A percentile compares a stretch with the other conserved stretches of the same genome.
These are phyloP conservation scores for Tephrocybe sp. DNA, from an alignment of 768 basidiomycete species.

Conservation along the genomic window DNA sequence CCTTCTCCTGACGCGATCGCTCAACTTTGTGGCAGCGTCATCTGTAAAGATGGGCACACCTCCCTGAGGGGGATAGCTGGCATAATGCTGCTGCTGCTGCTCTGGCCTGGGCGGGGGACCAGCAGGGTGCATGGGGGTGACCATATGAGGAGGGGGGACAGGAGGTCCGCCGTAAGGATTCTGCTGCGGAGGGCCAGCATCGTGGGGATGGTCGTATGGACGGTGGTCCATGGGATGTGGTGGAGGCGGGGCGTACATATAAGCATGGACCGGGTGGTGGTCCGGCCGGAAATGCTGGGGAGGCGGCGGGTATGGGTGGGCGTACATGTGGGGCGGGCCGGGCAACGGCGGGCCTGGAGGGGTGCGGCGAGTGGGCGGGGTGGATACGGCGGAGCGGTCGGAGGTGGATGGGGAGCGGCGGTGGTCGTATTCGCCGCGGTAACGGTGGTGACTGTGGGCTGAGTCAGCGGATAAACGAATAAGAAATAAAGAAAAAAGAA, in stretches of 20 bases:
- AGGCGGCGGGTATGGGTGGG: conserved; percentile 30
- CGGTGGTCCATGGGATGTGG: conserved; percentile 23
- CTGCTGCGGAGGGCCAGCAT: conserved; percentile 10
- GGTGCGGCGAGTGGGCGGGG: conserved; percentile 50
- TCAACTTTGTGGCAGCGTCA: conserved; percentile 78
- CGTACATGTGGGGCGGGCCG: conserved; percentile 29
- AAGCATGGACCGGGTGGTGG: conserved; percentile 23
- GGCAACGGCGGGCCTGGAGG: conserved; percentile 25
- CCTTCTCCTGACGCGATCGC: conserved; percentile 69
- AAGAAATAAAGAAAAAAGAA: conserved; percentile 2
- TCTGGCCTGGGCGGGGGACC: neutral
- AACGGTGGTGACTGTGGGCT: conserved; percentile 22
- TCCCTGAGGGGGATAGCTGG: conserved; percentile 29
- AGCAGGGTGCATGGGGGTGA: conserved; percentile 11
- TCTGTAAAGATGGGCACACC: conserved; percentile 50
- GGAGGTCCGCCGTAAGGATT: conserved; percentile 11
- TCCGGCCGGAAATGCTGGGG: conserved; percentile 27
- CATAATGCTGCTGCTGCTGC: conserved; percentile 3
- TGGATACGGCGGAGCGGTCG: conserved; percentile 59
- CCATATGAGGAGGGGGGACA: conserved; percentile 5
- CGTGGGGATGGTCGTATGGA: conserved; percentile 22
- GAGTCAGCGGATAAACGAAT: conserved; percentile 13
- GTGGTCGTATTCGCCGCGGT: conserved; percentile 33
- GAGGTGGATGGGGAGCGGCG: conserved; percentile 45
- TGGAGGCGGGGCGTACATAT: conserved; percentile 30